A percentile compares a stretch with the other conserved stretches of the same genome.
These are phyloP conservation scores for Dendrobium huoshanense DNA, from an alignment of 106 monocot species.

Conservation along the genomic window DNA sequence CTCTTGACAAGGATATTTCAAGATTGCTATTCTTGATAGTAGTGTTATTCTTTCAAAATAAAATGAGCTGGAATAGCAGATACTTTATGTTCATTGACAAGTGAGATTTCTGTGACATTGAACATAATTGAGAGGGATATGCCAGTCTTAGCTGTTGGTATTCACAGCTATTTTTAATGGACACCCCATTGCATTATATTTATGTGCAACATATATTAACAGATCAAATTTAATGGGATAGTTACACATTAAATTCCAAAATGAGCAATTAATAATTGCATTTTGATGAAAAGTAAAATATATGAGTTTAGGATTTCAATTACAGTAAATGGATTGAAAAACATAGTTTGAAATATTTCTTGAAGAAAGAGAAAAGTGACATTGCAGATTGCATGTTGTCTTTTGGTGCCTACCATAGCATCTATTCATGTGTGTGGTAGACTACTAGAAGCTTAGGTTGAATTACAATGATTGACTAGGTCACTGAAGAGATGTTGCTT, in stretches of 20 bases:
- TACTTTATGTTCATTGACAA: neutral
- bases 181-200: neutral
- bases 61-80: neutral
- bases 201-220: neutral
- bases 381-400: neutral
- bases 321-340: neutral
- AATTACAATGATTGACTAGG: neutral
- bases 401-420: neutral
- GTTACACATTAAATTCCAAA: neutral
- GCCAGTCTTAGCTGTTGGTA: too few relatives aligned
- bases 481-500: neutral
- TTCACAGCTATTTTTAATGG: neutral
- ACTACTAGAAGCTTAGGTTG: neutral
- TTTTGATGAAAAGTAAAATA: neutral
- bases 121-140: too few relatives aligned
- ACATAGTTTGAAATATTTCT: neutral
- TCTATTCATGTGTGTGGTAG: neutral
- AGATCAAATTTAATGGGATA: neutral
- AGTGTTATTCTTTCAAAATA: neutral
- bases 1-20: neutral
- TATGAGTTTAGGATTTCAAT: neutral
- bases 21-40: neutral
- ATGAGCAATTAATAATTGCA: neutral
- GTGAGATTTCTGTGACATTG: too few relatives aligned
- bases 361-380: neutral